Base-by-base conservation (phyloP, 2,329 filamentous ascomycete species). In the Sporothrix luriei region DNA sequence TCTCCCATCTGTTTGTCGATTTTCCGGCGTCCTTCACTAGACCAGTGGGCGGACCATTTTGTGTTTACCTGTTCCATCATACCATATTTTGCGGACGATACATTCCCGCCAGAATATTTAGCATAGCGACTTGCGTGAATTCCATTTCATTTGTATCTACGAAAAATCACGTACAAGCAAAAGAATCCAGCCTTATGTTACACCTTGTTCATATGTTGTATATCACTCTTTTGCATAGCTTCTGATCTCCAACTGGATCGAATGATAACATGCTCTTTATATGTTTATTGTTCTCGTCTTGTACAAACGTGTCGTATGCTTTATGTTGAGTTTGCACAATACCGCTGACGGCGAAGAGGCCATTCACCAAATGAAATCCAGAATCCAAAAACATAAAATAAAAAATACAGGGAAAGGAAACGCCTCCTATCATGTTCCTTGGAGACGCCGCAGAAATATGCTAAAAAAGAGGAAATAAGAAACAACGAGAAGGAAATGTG, bases 341-440 rank as follows among this genome's bases (percentile, higher is more conserved):
- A 59, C 26, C 29, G 40, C 29, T 51, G 9, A 61, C 40, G 49
- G 24, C 6, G 11, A 59, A 40, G 16, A 19, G 46, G 43, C 26
- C 19, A 24, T 52, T 29, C 10, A 24, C 43, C 55, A 48, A 49
- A 49, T 1, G 26, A 33, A 43, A 16, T 16, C 40, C 40, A 16
- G 40, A 33, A 33, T 16, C 16, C 62, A 49, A 51, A 2, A 54
- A 55, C 16, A 43, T 10, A 70, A 33, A 40, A 24, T 48, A 57
- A 65, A 68, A 4, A 48, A 65, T 29, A 2, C n/a, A n/a, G n/a
- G n/a, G 4, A n/a, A 52, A 29, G n/a, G 55, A 65, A 65, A 68
- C 65, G 59, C 69, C 59, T 55, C 66, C 38, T 70, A 54, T 70
- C 69, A 49, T 70, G 48, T 68, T 62, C 69, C 33, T 68, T 19